Evolutionary conservation across 306 rosid genomes (phyloP), one percentile per base, ranked within the genome.

Genomic region (Ormosia emarginata): DNA sequence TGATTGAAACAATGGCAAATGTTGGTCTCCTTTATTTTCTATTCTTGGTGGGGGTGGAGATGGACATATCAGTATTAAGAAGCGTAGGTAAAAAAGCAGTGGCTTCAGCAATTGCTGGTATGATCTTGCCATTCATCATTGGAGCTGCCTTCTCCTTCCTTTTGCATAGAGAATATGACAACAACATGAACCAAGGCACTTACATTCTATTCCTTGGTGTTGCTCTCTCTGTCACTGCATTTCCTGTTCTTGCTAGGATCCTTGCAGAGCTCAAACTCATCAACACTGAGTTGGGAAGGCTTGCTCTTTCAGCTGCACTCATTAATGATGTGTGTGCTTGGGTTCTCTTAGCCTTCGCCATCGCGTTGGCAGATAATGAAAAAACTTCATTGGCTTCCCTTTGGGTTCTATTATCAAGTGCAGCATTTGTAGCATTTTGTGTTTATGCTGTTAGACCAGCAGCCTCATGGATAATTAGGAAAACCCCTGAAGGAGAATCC

Each of bases 1-100:
- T 94, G 36, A 81, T 93, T 6, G 95, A 94, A 81, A 93, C 97
- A 77, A 94, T 90, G 97, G 98, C 97, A 12, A 93, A 94, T 12
- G 87, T 93, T 55, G 97, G 98, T 34, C 94, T 94, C 3, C 97
- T 93, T 17, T 93, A 93, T 76, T 93, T 94, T 14, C 94, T 90
- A 6, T 90, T 94, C 90, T 78, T 94, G 36, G 95, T 93, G 1
- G 98, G 97, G 3, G 88, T 93, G 52, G 94, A 93, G 49, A 95
- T 95, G 98, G 98, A 91, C 57, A 69, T 91, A 47, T 39, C 89
- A 1, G 85, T 91, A 0, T 15, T 95, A 50, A 85, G 90, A 0
- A 85, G 86, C 1, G 89, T 87, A 2, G 97, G 98, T 3, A 87
- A 59, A 79, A 90, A 90, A 66, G 93, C 94, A 2, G 34, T 91